Evolutionary conservation across 805 yeast genomes (phyloP).

Genomic region (Wickerhamiella cacticola): DNA sequence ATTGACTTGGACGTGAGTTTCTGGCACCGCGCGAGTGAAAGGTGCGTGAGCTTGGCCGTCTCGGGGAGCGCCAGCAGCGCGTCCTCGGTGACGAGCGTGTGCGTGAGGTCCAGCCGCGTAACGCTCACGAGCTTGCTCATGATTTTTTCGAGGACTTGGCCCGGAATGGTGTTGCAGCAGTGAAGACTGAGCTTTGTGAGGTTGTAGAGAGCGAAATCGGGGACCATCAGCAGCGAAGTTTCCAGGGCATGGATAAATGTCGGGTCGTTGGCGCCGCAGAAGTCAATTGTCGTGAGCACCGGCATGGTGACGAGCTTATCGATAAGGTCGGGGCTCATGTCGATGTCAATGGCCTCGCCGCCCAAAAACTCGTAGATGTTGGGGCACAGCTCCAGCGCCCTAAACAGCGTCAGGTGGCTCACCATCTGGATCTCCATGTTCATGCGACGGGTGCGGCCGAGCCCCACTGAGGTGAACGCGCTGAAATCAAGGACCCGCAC

Average conservation of each 20-base stretch:
- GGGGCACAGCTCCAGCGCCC: constrained; percentile 48
- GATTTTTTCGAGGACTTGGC: constrained; percentile 42
- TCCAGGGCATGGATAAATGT: constrained; percentile 50
- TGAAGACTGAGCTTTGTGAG: constrained; percentile 56
- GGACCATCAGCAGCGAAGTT: constrained; percentile 22
- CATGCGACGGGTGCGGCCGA: constrained; percentile 83
- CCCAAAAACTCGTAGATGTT: constrained; percentile 69
- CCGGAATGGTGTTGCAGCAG: constrained; percentile 70
- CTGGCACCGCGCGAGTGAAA: constrained; percentile 55
- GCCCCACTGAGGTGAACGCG: constrained; percentile 77
- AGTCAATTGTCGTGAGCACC: constrained; percentile 59
- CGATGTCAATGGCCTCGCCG: constrained; percentile 75
- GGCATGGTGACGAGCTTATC: constrained; percentile 44
- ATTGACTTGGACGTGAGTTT: constrained; percentile 61
- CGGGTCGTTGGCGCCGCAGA: constrained; percentile 73
- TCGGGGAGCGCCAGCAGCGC: constrained; percentile 45
- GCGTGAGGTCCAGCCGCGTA: constrained; percentile 64
- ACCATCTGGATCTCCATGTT: constrained; percentile 86
- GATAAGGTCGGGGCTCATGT: constrained; percentile 51
- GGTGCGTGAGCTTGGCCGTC: constrained; percentile 54
- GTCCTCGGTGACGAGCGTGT: constrained; percentile 62
- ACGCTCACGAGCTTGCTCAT: constrained; percentile 47
- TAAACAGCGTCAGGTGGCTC: constrained; percentile 55
- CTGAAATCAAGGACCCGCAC: constrained; percentile 75
- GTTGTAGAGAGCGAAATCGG: constrained; percentile 20